A percentile compares a stretch with the other conserved stretches of the same genome.
phyloP scores from a whole-genome alignment of 176 grass and related monocot species.

The Phyllostachys edulis region DNA sequence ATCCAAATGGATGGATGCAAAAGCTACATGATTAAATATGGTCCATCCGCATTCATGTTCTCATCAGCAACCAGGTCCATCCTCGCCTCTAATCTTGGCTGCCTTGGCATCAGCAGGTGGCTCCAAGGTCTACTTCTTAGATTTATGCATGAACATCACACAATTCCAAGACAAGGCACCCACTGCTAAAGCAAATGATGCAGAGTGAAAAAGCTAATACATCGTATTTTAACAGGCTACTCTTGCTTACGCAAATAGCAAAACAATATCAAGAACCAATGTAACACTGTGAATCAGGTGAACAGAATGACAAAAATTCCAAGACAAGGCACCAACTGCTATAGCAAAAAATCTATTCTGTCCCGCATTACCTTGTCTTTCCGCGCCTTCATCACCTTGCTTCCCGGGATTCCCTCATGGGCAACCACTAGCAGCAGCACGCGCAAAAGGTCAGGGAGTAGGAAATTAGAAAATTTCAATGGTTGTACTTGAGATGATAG shows the following conservation, averaged over 20 bases:
- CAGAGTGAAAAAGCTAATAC: background rate
- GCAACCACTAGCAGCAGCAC: background rate
- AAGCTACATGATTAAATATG: background rate
- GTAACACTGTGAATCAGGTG: background rate
- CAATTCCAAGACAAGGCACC: background rate
- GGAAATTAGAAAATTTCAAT: background rate
- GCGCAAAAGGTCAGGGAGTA: background rate
- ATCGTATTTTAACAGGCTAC: background rate
- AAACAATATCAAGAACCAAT: background rate
- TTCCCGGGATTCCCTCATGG: slow-evolving; percentile 1
- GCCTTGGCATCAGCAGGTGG: background rate
- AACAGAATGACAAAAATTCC: background rate
- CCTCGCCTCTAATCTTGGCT: background rate
- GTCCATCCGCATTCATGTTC: background rate
- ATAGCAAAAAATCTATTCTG: background rate
- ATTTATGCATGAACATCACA: slow-evolving; percentile 27
- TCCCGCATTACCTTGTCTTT: slow-evolving; percentile 29
- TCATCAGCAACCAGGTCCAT: background rate
- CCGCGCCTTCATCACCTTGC: background rate
- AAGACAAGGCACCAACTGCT: too few species aligned
- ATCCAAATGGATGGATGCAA: background rate
- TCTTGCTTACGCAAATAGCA: background rate
- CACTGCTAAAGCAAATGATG: background rate
- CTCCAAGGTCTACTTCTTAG: slow-evolving; percentile 14
- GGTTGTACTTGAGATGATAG: background rate